phyloP scores from a whole-genome alignment of 495 filamentous ascomycete species.

The Aspergillus saccharolyticus region DNA sequence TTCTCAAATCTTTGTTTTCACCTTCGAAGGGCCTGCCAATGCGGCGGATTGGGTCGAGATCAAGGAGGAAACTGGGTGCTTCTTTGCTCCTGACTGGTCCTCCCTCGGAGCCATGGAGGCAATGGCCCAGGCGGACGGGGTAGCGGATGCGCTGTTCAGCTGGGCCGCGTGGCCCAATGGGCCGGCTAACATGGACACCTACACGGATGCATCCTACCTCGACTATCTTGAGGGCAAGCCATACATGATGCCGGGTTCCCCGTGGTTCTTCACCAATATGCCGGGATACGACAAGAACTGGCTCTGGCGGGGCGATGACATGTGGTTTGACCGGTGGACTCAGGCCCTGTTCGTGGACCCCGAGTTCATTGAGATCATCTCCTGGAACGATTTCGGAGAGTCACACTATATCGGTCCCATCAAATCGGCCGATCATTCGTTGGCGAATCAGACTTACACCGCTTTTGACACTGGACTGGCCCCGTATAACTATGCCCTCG shows the following conservation, averaged over 20 bases:
- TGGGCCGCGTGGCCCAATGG: conserved; percentile 70
- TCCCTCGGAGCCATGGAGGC: conserved; percentile 44
- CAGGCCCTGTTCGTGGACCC: conserved; percentile 44
- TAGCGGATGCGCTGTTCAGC: conserved; percentile 54
- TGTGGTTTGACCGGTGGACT: conserved; percentile 57
- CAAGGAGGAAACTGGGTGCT: conserved; percentile 37
- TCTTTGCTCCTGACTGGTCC: conserved; percentile 60
- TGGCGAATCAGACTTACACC: background rate
- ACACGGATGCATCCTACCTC: conserved; percentile 53
- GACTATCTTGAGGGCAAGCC: conserved; percentile 31
- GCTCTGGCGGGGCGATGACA: conserved; percentile 50
- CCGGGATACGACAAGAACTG: conserved; percentile 59
- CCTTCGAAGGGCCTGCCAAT: conserved; percentile 60
- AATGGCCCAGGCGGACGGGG: conserved; percentile 15
- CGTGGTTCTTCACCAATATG: conserved; percentile 66
- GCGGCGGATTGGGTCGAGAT: conserved; percentile 52
- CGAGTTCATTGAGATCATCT: conserved; percentile 55
- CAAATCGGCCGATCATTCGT: background rate
- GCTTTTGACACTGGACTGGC: background rate
- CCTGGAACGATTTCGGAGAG: conserved; percentile 67
- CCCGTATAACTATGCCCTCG: background rate
- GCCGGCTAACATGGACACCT: conserved; percentile 42
- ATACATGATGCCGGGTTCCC: conserved; percentile 72
- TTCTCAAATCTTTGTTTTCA: conserved; percentile 55
- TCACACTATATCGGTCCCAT: conserved; percentile 50